Percentiles rank a stretch among this genome's conserved stretches.
Evolutionary conservation across 768 basidiomycete genomes (phyloP).

Genomic region (Tephrocybe rancida): DNA sequence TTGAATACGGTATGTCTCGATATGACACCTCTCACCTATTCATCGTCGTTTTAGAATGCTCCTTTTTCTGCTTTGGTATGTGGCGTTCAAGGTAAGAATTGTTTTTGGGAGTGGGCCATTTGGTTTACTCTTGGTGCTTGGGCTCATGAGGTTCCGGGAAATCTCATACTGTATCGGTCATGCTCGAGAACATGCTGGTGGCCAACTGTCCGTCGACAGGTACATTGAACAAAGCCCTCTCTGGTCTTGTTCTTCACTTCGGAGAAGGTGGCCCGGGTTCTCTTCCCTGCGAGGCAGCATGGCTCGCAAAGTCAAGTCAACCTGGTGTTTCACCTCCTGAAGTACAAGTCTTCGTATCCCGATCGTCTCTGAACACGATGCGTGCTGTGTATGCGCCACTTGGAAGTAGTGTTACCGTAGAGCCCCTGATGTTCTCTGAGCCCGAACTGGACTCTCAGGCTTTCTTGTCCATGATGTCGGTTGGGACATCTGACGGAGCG

Average conservation of each 20-base stretch:
- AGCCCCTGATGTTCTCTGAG: slow-evolving; percentile 56
- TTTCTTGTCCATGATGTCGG: slow-evolving; percentile 75
- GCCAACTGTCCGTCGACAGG: slow-evolving; percentile 51
- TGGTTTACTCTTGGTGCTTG: neutral
- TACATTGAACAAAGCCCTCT: slow-evolving; percentile 50
- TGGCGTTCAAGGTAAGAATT: slow-evolving; percentile 65
- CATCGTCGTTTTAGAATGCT: slow-evolving; percentile 50
- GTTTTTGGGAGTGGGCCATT: neutral
- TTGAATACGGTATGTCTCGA: slow-evolving; percentile 57
- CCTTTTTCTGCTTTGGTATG: slow-evolving; percentile 79
- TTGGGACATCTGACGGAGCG: slow-evolving; percentile 59
- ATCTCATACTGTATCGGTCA: slow-evolving; percentile 68
- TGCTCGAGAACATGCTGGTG: slow-evolving; percentile 75
- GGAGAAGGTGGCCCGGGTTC: slow-evolving; percentile 64
- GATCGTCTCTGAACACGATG: slow-evolving; percentile 64
- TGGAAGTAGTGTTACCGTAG: slow-evolving; percentile 49
- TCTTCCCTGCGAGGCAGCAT: slow-evolving; percentile 69
- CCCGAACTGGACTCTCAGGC: slow-evolving; percentile 69
- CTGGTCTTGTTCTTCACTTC: slow-evolving; percentile 69
- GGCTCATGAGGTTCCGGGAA: slow-evolving; percentile 60
- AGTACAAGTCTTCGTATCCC: slow-evolving; percentile 59
- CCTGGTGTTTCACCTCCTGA: slow-evolving; percentile 32
- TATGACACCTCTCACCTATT: neutral
- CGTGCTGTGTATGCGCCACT: slow-evolving; percentile 55
- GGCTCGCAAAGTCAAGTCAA: slow-evolving; percentile 43